Conservation (phyloP, 2,329 filamentous ascomycete genomes). For the Xylariaceae sp. region DNA sequence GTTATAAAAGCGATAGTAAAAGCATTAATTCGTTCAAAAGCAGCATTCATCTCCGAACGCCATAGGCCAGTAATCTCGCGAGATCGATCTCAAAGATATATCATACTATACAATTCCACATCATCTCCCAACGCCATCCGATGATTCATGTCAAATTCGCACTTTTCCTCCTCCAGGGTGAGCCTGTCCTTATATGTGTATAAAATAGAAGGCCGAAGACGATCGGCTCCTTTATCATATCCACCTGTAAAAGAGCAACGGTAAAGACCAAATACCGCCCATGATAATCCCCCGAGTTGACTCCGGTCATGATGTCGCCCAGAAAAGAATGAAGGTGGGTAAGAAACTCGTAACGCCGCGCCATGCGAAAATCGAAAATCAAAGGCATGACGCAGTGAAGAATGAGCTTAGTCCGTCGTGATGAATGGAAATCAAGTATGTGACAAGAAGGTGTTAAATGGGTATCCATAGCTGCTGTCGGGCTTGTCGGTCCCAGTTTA, state of each 20-base stretch:
- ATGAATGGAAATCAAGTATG: constrained; percentile 20
- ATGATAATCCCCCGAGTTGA: constrained; percentile 4
- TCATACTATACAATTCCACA: too few relatives aligned
- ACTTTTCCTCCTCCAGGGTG: constrained; percentile 7
- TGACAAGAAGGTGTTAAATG: constrained; percentile 16
- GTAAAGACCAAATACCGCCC: constrained; percentile 5
- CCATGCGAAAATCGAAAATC: constrained; percentile 23
- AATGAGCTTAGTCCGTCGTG: constrained; percentile 14
- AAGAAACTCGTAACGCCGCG: constrained; percentile 23
- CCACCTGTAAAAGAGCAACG: constrained; percentile 20
- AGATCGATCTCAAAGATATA: too few relatives aligned
- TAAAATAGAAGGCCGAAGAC: constrained; percentile 5
- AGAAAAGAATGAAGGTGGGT: constrained; percentile 8
- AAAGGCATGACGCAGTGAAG: constrained; percentile 24
- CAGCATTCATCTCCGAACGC: too few relatives aligned
- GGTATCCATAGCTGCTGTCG: constrained; percentile 18
- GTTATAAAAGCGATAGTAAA: too few relatives aligned
- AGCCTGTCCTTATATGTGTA: neutral
- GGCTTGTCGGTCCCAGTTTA: neutral
- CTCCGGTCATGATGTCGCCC: constrained; percentile 17
- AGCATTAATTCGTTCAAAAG: too few relatives aligned
- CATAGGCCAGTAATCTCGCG: too few relatives aligned
- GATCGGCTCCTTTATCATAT: constrained; percentile 29
- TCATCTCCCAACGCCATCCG: constrained; percentile 13
- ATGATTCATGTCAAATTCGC: constrained; percentile 6